Base-by-base conservation (phyloP, 1,284 basidiomycete species). In the Pascua guehoae region DNA sequence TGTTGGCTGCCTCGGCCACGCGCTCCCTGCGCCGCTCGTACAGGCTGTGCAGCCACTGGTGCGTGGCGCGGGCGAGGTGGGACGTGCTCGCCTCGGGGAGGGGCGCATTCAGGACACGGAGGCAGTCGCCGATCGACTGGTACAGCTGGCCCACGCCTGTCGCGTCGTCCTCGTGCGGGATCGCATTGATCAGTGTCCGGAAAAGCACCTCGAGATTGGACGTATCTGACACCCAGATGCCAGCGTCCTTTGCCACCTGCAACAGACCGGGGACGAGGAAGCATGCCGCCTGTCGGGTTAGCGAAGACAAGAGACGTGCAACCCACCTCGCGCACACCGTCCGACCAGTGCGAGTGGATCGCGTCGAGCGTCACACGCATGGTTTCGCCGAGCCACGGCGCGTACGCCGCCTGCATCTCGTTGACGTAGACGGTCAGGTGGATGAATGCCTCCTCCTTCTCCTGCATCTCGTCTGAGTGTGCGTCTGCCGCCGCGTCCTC, bases 401-500 rank as follows among this genome's bases (percentile, higher is more conserved):
- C 86, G 66, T 90, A 90, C 2, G 81, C 80, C 1, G 81, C 79
- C 0, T 83, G 82, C 9, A 91, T 81, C 9, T 87, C 85, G 41
- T 84, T 85, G 60, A 85, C 87, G 67, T 91, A 89, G 16, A 88
- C 86, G 5, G 90, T 84, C 14, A 93, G 80, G 40, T 88, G 89
- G 64, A 89, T 87, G 64, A 91, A 90, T 2, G 89, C 89, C 66
- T 89, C 86, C 55, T 88, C 60, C 72, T 92, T 91, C 65, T 92
- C 90, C 66, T 90, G 88, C 62, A 91, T 85, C 4, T 85, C 85
- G 0, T 87, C 85, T 2, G 88, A 91, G 41, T 66, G 56, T 7
- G 64, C 54, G 18, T 56, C 52, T 14, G 62, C 60, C 18, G 57
- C 55, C 12, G 82, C 79, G 18, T 86, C 84, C 12, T 64, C 63